Evolutionary conservation across 805 yeast species (phyloP), one percentile per base, ranked within the genome.

Genomic region (Barnettozyma wickerhamii): DNA sequence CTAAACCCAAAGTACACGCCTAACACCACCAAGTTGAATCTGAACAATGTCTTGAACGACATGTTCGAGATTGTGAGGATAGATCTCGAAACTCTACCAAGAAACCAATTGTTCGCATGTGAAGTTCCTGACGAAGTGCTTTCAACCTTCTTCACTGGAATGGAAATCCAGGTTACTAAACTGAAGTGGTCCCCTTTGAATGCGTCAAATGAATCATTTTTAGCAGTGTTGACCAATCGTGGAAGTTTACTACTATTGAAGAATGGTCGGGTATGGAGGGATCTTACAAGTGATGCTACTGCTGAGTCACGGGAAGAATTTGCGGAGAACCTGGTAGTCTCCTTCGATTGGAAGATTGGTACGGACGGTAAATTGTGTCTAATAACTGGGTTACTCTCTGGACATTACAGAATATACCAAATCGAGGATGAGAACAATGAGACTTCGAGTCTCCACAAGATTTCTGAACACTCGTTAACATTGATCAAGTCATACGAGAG

Each of bases 111-210:
- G 3, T 49, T 20, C 18, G 2, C 18, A 10, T 41, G 43, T 14
- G 51, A 45, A 14, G 14, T 45, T 21, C 13, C 7, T 4, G 59
- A 53, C 36, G 60, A 56, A 27, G 27, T 40, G 2, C 38, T 44
- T 6, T 38, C 50, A 2, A 51, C 55, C 2, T 18, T 48, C 6
- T 45, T 46, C 19, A 39, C 53, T 7, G 19, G 42, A 12, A 10
- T 35, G 10, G 56, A 52, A 5, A 46, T 39, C 10, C 15, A 38
- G 1, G 29, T 51, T 12, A 37, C 41, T 1, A 41, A 43, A 23
- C 12, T 50, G 17, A 35, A 33, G 14, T 55, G 56, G 56, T 56
- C 60, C 1, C 59, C 59, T 3, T 18, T 56, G n/a, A 21, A 38
- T 13, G 13, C 19, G 10, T 28, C 41, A 19, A 40, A 47, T n/a